Evolutionary conservation across 2,329 filamentous ascomycete species (phyloP), one percentile per base, ranked within the genome.

Genomic region (Trichoderma sp.): DNA sequence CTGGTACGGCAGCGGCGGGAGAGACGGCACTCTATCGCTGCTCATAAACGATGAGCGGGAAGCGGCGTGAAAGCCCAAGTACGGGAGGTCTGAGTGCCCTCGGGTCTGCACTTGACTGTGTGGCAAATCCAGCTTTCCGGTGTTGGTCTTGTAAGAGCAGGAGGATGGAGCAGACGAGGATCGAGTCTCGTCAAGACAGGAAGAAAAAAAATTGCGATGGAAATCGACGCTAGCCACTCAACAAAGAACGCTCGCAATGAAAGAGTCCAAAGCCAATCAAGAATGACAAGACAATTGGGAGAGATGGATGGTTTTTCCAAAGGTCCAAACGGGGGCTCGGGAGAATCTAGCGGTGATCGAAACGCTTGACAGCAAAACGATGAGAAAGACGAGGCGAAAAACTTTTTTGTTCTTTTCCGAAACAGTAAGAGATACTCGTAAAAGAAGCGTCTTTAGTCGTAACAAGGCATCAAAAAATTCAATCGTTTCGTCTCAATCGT

Each of bases 71-170:
- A 89, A 87, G 85, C 91, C 92, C 86, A 92, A 93, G 86, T 91
- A 94, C 84, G 88, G 85, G 81, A 74, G 45, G 62, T 76, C 63
- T n/a, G 75, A 68, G 33, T 38, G 62, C 71, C 63, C 56, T 59
- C 71, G 75, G 63, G 63, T 74, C 50, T 63, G 69, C 53, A 74
- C 53, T 68, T 76, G 75, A 29, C 31, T 59, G 89, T 94, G 94
- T 87, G 94, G 93, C 85, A 95, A 92, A 94, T 95, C 94, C 94
- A 97, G 94, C 89, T 95, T 97, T 93, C 91, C 94, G 94, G 91
- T 93, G 87, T 91, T 87, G 75, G 68, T 50, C 71, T 75, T 31
- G 45, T 50, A 69, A 69, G 64, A 63, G 53, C n/a, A 63, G 56
- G 56, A 29, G 27, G 60, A 38, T 65, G 41, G 33, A 35, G 60